phyloP scores from a whole-genome alignment of 1,284 basidiomycete genomes.

The Meripilus lineatus region DNA sequence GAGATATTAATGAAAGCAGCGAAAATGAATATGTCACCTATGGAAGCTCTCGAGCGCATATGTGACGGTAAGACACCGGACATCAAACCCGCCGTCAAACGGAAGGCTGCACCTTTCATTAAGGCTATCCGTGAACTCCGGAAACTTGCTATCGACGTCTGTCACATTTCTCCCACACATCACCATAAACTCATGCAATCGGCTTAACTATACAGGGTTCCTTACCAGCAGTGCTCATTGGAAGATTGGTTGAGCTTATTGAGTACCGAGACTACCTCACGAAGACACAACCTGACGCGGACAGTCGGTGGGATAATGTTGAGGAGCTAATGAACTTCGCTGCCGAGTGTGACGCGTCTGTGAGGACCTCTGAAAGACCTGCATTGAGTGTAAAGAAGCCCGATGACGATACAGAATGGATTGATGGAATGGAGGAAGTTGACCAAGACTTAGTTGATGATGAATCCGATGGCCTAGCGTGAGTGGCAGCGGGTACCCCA shows the following conservation, averaged over 20 bases:
- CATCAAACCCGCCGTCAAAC: slow-evolving; percentile 62
- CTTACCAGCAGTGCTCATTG: slow-evolving; percentile 62
- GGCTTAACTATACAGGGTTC: too few species aligned
- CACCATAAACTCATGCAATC: slow-evolving; percentile 1
- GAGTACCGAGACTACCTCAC: slow-evolving; percentile 70
- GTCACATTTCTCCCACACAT: slow-evolving; percentile 11
- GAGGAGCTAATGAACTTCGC: slow-evolving; percentile 78
- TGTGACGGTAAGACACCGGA: slow-evolving; percentile 55
- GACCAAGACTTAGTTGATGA: background rate
- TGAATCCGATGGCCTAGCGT: background rate
- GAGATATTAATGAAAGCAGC: slow-evolving; percentile 57
- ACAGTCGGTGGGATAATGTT: slow-evolving; percentile 82
- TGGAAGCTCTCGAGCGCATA: slow-evolving; percentile 62
- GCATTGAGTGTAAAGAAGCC: too few species aligned
- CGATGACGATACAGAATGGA: background rate
- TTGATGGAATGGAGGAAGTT: background rate
- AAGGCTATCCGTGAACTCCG: slow-evolving; percentile 51
- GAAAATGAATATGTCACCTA: slow-evolving; percentile 46
- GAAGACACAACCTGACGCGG: slow-evolving; percentile 69
- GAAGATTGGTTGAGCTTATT: slow-evolving; percentile 52
- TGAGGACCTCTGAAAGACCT: too few species aligned
- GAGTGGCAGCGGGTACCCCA: background rate
- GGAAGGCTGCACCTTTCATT: slow-evolving; percentile 60
- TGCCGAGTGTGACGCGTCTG: slow-evolving; percentile 39
- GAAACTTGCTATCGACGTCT: slow-evolving; percentile 51